Base-by-base conservation (phyloP, 176 grass and related monocot species). In the Elaeis guineensis region DNA sequence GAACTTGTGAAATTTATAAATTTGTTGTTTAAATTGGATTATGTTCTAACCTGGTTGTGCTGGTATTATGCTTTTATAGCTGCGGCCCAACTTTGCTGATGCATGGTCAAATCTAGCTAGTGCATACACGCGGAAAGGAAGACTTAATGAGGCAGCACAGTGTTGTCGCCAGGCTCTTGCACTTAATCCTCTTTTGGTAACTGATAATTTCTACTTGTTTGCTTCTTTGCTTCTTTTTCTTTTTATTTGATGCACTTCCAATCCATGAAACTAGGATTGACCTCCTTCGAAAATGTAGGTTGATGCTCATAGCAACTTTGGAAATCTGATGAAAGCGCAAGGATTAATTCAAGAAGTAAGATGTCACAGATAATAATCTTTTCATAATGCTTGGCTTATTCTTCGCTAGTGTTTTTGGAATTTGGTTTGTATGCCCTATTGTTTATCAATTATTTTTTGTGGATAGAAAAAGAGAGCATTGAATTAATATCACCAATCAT, bases 31-130 rank as follows among this genome's bases (percentile, higher is more conserved):
- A 70, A 61, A 16, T n/a, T 71, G 35, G 11, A 44, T 44, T 44
- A 12, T 44, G 11, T 24, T 74, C 21, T 53, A 28, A 17, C 26
- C 17, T 72, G 58, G 65, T 64, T 71, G 6, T 74, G 20, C 61
- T 74, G 53, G 35, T 44, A 44, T 44, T 12, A 44, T 44, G 35
- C 35, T 44, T 2, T 73, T 66, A 39, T 78, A 98, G 94, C 70
- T 98, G 39, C 81, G 88, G 6, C 84, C 94, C 19, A 92, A 73
- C 55, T 98, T 98, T 51, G 85, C 76, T 74, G 94, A 98, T 86
- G 94, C 94, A 26, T 98, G 94, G 94, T 92, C 94, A 82, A 98
- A 98, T 75, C 75, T 98, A 75, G 88, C 94, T 64, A 98, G 94
- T 48, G 94, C 94, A 30, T 98, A 98, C 72, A 98, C 94, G 51